phyloP scores from a whole-genome alignment of 768 basidiomycete genomes.

The Suillus occidentalis region DNA sequence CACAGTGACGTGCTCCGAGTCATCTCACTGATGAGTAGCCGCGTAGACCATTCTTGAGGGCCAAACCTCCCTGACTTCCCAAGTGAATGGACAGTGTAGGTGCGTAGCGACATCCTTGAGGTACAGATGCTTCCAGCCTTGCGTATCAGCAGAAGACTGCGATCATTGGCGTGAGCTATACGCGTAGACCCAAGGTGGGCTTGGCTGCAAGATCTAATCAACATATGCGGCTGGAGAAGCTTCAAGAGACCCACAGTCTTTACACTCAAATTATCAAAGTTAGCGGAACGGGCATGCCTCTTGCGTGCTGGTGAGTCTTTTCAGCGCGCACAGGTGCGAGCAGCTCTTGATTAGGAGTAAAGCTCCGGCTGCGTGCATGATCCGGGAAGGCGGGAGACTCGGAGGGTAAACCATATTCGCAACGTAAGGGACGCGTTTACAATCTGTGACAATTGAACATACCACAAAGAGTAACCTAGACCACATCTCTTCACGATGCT shows the following conservation, averaged over 20 bases:
- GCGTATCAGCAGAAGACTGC: slow-evolving; percentile 33
- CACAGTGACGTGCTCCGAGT: no score
- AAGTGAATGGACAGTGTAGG: slow-evolving; percentile 48
- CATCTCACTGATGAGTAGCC: slow-evolving; percentile 16
- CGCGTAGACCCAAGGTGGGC: slow-evolving; percentile 9
- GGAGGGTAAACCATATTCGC: no score
- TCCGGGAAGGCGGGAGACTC: no score
- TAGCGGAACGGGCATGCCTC: no score
- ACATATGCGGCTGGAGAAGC: background rate
- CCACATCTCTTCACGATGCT: no score
- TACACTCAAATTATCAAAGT: slow-evolving; percentile 28
- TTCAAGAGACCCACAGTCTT: slow-evolving; percentile 17
- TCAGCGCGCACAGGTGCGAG: no score
- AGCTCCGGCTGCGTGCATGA: no score
- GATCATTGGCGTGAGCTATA: slow-evolving; percentile 29
- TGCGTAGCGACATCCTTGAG: slow-evolving; percentile 45
- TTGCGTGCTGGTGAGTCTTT: no score
- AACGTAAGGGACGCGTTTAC: no score
- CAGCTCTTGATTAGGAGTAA: no score
- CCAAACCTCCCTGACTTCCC: slow-evolving; percentile 56
- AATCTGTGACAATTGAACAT: no score
- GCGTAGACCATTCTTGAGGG: slow-evolving; percentile 61
- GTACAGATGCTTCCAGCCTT: slow-evolving; percentile 28
- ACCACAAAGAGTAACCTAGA: no score
- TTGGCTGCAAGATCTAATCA: slow-evolving; percentile 18